phyloP scores from a whole-genome alignment of 2,329 filamentous ascomycete genomes.

The Pezizomycotina sp. region DNA sequence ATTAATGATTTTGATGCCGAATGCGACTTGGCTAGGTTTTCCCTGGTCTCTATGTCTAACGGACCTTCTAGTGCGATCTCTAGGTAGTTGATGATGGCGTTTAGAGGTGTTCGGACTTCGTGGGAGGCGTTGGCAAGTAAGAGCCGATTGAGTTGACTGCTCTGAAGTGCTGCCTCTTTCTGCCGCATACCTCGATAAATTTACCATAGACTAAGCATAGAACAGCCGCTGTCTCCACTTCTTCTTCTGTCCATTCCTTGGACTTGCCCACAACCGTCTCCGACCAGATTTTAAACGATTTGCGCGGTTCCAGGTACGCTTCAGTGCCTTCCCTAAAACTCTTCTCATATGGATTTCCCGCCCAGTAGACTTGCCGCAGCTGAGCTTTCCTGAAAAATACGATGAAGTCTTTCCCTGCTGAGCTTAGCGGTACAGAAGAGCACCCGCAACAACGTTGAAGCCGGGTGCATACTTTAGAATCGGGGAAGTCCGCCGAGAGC shows the following conservation, averaged over 20 bases:
- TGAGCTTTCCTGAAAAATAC: conserved; percentile 76
- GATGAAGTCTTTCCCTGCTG: conserved; percentile 66
- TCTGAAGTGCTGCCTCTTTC: conserved; percentile 71
- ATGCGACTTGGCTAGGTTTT: conserved; percentile 69
- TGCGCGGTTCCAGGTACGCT: conserved; percentile 59
- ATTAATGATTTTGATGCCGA: conserved; percentile 85
- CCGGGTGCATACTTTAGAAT: conserved; percentile 61
- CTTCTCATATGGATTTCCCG: conserved; percentile 74
- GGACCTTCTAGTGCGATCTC: conserved; percentile 75
- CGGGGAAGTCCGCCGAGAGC: conserved; percentile 58
- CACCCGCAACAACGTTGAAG: conserved; percentile 64
- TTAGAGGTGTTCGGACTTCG: conserved; percentile 75
- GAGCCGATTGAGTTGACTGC: conserved; percentile 60
- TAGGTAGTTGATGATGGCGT: conserved; percentile 87
- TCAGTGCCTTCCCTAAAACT: conserved; percentile 53
- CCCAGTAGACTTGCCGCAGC: conserved; percentile 66
- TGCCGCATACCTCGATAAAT: conserved; percentile 89
- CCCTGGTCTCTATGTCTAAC: conserved; percentile 65
- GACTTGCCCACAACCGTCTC: conserved; percentile 70
- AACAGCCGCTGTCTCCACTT: conserved; percentile 75
- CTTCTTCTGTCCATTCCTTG: conserved; percentile 75
- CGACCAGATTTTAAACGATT: conserved; percentile 64
- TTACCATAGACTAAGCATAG: conserved; percentile 74
- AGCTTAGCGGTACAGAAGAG: conserved; percentile 63
- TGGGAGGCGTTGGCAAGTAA: conserved; percentile 78